phyloP scores from a whole-genome alignment of 2,329 filamentous ascomycete genomes.

The Leptoxyphium fumago region DNA sequence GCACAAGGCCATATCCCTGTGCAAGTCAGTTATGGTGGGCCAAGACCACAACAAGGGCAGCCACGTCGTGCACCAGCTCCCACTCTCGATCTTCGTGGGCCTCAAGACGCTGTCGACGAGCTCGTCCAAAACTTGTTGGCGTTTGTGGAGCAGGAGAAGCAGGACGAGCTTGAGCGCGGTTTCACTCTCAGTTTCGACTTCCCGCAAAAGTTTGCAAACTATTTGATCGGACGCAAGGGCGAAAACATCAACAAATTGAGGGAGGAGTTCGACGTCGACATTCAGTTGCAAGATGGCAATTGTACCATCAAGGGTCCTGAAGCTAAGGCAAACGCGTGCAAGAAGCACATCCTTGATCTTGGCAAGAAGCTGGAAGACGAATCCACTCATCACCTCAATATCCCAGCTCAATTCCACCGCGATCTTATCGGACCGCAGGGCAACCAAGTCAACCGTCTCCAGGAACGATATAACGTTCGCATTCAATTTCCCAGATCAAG shows the following conservation, averaged over 20 bases:
- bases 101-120: constrained; percentile 54
- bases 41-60: constrained; percentile 27
- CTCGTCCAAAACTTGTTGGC: constrained; percentile 58
- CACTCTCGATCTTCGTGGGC: constrained; percentile 56
- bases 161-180: constrained; percentile 85
- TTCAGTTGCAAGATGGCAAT: constrained; percentile 86
- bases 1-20: constrained; percentile 39
- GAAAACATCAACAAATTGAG: constrained; percentile 56
- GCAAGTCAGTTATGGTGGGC: constrained; percentile 37
- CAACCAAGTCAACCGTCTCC: constrained; percentile 76
- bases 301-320: constrained; percentile 92
- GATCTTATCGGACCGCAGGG: constrained; percentile 86
- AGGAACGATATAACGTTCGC: constrained; percentile 82
- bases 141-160: constrained; percentile 76
- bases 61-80: constrained; percentile 35
- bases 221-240: constrained; percentile 54
- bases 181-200: constrained; percentile 82
- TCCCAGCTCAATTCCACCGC: constrained; percentile 85
- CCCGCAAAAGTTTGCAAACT: constrained; percentile 85
- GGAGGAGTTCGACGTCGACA: constrained; percentile 57
- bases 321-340: constrained; percentile 81
- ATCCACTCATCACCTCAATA: constrained; percentile 70
- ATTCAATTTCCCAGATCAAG: constrained; percentile 80
- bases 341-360: constrained; percentile 63
- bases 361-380: constrained; percentile 82